Conservation (phyloP, 2,329 filamentous ascomycete genomes). For the Sporothrix dimorphospora region DNA sequence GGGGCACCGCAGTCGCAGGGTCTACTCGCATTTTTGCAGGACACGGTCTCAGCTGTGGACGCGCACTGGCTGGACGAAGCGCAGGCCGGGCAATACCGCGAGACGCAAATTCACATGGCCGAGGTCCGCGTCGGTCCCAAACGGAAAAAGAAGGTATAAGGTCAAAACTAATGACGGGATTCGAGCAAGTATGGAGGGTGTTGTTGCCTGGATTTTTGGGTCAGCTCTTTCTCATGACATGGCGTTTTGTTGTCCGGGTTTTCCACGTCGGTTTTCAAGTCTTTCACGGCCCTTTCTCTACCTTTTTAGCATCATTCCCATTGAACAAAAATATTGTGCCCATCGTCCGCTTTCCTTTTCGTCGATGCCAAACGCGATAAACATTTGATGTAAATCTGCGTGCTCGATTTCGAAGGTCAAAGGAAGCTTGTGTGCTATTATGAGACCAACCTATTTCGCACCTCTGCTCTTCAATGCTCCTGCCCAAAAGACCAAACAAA, state of each 20-base stretch:
- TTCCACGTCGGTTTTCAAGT: not conserved
- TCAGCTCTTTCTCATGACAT: not conserved
- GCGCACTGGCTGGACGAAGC: slow-evolving; percentile 61
- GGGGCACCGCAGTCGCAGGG: slow-evolving; percentile 60
- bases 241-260: not conserved
- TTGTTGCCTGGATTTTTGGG: not conserved
- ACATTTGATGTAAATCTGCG: not conserved
- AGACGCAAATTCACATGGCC: slow-evolving; percentile 53
- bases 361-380: not conserved
- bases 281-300: not conserved
- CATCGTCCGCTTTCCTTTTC: not conserved
- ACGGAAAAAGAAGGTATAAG: slow-evolving; percentile 33
- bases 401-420: not conserved
- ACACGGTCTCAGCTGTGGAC: slow-evolving; percentile 56
- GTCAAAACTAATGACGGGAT: not conserved
- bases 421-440: not conserved
- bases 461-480: not conserved
- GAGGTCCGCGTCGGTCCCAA: slow-evolving; percentile 47
- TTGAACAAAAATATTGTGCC: too few species aligned
- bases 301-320: not conserved
- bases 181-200: too few species aligned
- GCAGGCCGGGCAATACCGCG: slow-evolving; percentile 45
- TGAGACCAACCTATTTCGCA: not conserved
- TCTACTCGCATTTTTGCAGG: slow-evolving; percentile 59
- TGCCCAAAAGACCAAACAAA: not conserved